These are phyloP conservation scores for Brassica cretica DNA, from an alignment of 345 rosid species.

Conservation along the genomic window DNA sequence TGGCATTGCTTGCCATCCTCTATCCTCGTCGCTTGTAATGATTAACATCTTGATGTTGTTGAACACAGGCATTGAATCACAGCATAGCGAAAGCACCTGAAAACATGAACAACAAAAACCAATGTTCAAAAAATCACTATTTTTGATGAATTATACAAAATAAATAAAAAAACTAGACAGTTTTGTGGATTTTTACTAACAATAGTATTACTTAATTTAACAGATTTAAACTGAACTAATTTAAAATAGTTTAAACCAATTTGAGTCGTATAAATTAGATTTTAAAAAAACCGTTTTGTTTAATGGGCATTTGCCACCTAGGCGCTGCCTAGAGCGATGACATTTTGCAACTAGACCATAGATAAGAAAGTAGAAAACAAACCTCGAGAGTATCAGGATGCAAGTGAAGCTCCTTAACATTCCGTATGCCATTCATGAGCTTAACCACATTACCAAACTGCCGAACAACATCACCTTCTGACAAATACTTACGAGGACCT, in stretches of 20 bases:
- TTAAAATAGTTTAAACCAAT: no score
- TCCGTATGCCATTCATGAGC: conserved; percentile 21
- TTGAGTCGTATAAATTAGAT: no score
- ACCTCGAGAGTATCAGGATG: conserved; percentile 21
- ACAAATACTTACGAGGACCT: not conserved
- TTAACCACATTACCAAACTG: conserved; percentile 15
- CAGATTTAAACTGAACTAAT: no score
- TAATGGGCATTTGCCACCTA: no score
- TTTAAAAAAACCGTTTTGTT: no score
- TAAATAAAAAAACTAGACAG: not conserved
- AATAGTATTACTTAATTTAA: no score
- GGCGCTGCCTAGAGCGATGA: no score
- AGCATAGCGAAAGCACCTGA: conserved; percentile 26
- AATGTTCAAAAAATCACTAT: no score
- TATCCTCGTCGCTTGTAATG: not conserved
- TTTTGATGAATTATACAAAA: not conserved
- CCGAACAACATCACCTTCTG: not conserved
- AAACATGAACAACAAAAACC: not conserved
- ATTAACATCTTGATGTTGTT: conserved; percentile 19
- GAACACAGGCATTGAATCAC: conserved; percentile 23
- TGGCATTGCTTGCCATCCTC: conserved; percentile 34
- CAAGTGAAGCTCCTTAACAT: conserved; percentile 18
- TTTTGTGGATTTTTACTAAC: no score
- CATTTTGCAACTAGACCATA: not conserved
- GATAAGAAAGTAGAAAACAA: not conserved